Percentiles rank a stretch among this genome's conserved stretches.
These are phyloP conservation scores for Cardiospermum halicacabum DNA, from an alignment of 345 rosid species.

Conservation along the genomic window DNA sequence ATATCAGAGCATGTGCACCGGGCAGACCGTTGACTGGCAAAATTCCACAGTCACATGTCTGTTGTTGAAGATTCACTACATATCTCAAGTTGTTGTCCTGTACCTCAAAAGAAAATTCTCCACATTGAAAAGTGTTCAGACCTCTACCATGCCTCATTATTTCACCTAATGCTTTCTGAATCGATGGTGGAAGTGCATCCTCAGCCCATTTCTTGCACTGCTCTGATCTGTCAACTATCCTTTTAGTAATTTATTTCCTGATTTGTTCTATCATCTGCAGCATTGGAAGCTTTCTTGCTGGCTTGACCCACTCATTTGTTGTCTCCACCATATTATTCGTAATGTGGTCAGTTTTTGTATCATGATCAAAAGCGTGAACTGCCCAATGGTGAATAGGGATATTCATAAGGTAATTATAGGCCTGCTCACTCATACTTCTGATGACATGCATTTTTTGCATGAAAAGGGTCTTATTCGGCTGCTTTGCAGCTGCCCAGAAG, in stretches of 20 bases:
- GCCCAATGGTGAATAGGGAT: background rate
- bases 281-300: background rate
- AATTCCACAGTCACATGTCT: background rate
- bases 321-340: background rate
- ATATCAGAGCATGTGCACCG: background rate
- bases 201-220: too few relatives aligned
- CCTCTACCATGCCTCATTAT: background rate
- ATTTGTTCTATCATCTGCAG: background rate
- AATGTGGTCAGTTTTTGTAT: background rate
- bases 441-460: background rate
- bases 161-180: too few relatives aligned
- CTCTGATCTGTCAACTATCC: too few relatives aligned
- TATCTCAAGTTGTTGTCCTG: background rate
- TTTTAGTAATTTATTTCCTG: background rate
- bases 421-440: background rate
- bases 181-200: too few relatives aligned
- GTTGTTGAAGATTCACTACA: background rate
- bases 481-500: background rate
- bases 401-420: background rate
- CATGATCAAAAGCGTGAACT: background rate
- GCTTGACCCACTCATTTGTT: background rate
- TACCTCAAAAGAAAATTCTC: background rate
- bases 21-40: background rate
- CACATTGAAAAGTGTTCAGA: background rate
- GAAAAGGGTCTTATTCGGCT: accelerated